A percentile compares a stretch with the other conserved stretches of the same genome.
Conservation (phyloP, 2,329 filamentous ascomycete genomes). For the Monilinia vaccinii-corymbosi region DNA sequence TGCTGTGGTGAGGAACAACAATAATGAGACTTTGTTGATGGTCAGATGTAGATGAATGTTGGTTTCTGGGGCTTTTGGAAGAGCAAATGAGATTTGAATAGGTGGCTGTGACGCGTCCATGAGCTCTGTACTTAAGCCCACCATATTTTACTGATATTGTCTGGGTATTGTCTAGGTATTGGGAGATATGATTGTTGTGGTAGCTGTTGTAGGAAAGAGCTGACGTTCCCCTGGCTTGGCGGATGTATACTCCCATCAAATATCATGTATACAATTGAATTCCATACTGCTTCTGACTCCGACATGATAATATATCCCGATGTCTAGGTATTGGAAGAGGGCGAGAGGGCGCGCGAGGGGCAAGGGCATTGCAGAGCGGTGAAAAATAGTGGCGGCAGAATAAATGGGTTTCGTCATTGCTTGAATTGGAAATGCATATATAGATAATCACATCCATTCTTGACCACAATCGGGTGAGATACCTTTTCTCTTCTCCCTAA, state of each 20-base stretch:
- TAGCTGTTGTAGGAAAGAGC: not conserved
- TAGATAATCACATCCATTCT: not conserved
- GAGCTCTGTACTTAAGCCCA: not conserved
- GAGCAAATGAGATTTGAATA: constrained; percentile 46
- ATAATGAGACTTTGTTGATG: constrained; percentile 46
- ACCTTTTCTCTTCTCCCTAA: not conserved
- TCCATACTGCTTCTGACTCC: not conserved
- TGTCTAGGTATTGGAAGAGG: not conserved
- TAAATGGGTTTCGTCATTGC: constrained; percentile 6
- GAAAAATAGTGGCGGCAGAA: not conserved
- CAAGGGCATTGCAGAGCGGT: not conserved
- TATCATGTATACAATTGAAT: not conserved
- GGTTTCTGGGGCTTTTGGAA: constrained; percentile 52
- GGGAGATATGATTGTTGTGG: not conserved
- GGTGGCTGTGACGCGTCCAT: constrained; percentile 9
- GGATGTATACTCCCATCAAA: not conserved
- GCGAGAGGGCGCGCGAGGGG: too few species aligned
- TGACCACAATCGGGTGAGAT: not conserved
- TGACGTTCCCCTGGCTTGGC: not conserved
- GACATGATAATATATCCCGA: not conserved
- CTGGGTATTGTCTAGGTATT: not conserved
- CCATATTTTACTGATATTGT: not conserved
- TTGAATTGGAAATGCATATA: not conserved
- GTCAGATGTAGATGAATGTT: constrained; percentile 53
- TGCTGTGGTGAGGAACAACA: constrained; percentile 54